A percentile compares a stretch with the other conserved stretches of the same genome.
These are phyloP conservation scores for Populus pruinosa DNA, from an alignment of 345 rosid genomes.

Conservation along the genomic window DNA sequence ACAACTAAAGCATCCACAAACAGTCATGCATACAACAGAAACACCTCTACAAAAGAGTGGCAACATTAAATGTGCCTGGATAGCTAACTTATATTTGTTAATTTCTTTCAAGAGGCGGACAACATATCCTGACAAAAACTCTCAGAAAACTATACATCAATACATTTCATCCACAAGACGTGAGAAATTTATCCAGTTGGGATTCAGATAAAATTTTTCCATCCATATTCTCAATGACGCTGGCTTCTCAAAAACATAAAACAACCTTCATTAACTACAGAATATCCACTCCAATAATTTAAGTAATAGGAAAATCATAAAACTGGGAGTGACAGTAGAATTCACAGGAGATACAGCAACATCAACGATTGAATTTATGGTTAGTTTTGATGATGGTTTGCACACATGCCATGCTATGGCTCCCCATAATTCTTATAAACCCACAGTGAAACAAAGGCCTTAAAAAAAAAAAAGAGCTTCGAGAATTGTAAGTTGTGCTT, in stretches of 20 bases:
- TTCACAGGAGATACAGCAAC: not conserved
- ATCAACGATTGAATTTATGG: not conserved
- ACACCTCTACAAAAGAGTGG: not conserved
- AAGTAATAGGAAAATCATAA: too few species aligned
- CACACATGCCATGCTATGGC: too few species aligned
- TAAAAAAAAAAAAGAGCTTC: not conserved
- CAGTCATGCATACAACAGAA: not conserved
- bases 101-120: not conserved
- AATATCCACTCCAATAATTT: not conserved
- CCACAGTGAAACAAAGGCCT: too few species aligned
- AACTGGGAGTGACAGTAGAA: not conserved
- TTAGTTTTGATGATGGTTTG: too few species aligned
- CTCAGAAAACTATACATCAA: not conserved
- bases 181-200: not conserved
- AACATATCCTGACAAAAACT: not conserved
- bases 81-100: not conserved
- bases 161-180: not conserved
- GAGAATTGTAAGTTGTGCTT: not conserved
- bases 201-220: not conserved
- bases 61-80: not conserved
- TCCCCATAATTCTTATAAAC: too few species aligned
- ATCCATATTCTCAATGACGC: not conserved
- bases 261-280: constrained; percentile 6
- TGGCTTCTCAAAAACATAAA: not conserved
- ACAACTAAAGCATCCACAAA: not conserved